These are phyloP conservation scores for Actinidia arguta DNA, from an alignment of 179 eudicot genomes.

Conservation along the genomic window DNA sequence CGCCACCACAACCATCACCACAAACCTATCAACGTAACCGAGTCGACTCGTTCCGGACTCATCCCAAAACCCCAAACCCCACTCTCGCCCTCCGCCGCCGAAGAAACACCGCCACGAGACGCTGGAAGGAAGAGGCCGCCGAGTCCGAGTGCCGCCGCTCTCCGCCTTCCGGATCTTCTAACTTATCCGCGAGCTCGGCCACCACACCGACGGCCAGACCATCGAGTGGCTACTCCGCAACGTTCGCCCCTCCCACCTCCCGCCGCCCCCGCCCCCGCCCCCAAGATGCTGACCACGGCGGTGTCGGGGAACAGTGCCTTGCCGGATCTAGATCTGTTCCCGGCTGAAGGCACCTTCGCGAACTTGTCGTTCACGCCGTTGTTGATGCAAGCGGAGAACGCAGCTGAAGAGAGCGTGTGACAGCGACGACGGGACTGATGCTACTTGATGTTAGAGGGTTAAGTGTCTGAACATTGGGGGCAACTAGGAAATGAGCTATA, in stretches of 20 bases:
- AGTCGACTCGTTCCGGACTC: no score
- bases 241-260: not conserved
- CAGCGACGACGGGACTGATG: no score
- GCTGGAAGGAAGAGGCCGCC: conserved; percentile 17
- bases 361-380: conserved; percentile 30
- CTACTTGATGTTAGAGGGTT: no score
- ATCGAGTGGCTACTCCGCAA: conserved; percentile 10
- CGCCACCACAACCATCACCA: no score
- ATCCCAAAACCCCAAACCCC: not conserved
- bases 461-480: no score
- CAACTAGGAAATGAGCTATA: no score
- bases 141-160: not conserved
- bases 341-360: not conserved
- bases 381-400: conserved; percentile 16
- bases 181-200: not conserved
- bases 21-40: not conserved
- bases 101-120: conserved; percentile 10
- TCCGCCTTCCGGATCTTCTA: not conserved
- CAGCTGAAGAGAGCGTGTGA: conserved; percentile 13
- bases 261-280: not conserved
- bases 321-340: conserved; percentile 18
- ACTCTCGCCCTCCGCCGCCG: not conserved
- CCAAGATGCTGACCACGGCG: not conserved
- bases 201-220: conserved; percentile 9
- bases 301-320: not conserved